Conservation (phyloP, 2,329 filamentous ascomycete genomes). For the Colletotrichum sublineola region DNA sequence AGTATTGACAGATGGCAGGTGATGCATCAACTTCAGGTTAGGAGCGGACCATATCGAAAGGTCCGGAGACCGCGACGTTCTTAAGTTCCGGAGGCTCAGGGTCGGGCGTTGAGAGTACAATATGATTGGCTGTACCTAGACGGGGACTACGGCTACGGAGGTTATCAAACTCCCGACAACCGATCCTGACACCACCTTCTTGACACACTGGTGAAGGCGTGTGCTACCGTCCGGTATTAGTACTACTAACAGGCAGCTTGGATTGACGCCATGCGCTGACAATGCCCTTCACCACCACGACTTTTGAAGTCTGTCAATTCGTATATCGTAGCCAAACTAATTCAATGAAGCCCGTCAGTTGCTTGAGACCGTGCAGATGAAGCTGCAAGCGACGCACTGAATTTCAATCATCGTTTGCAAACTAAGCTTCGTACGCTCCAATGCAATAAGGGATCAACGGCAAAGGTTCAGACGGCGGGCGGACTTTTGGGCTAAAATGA, state of each 20-base stretch:
- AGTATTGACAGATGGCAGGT: too few relatives aligned
- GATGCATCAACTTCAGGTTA: background rate
- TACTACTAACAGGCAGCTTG: background rate
- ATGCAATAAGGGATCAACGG: background rate
- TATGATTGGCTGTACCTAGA: slow-evolving; percentile 9
- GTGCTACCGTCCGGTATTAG: background rate
- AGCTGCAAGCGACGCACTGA: background rate
- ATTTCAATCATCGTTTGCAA: background rate
- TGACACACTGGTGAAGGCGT: too few relatives aligned
- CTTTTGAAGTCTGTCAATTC: background rate
- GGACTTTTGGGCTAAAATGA: background rate
- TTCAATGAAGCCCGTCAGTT: background rate
- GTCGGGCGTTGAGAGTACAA: background rate
- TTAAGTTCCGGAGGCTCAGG: slow-evolving; percentile 12
- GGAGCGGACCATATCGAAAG: slow-evolving; percentile 3
- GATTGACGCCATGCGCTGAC: background rate
- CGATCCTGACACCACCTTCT: background rate
- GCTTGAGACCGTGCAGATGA: background rate
- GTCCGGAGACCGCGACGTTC: slow-evolving; percentile 16
- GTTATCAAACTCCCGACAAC: background rate
- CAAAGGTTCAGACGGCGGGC: background rate
- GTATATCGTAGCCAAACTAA: background rate
- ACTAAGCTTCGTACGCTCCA: too few relatives aligned
- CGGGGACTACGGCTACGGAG: slow-evolving; percentile 5
- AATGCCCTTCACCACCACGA: too few relatives aligned